A percentile compares a stretch with the other conserved stretches of the same genome.
Evolutionary conservation across 495 filamentous ascomycete species (phyloP).

Genomic region (Penicillium salamii): DNA sequence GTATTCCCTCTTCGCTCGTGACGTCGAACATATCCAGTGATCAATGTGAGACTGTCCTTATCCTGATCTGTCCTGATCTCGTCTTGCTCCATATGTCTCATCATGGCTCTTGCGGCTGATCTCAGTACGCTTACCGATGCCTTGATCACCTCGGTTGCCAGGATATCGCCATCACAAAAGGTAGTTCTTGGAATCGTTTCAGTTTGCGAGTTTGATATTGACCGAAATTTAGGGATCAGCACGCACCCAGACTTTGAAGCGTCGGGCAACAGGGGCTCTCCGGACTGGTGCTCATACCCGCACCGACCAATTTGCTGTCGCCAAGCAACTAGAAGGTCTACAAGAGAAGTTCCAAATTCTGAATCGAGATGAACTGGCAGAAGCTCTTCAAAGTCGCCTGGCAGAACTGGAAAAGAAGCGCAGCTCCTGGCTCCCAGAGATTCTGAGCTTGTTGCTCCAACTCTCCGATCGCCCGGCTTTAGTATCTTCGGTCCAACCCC

Average conservation of each 20-base stretch:
- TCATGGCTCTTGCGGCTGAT: slow-evolving; percentile 48
- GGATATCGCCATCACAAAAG: slow-evolving; percentile 26
- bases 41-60: too few relatives aligned
- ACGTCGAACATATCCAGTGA: slow-evolving; percentile 1
- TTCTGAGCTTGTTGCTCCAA: slow-evolving; percentile 73
- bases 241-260: slow-evolving; percentile 25
- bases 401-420: slow-evolving; percentile 51
- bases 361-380: slow-evolving; percentile 75
- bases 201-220: slow-evolving; percentile 36
- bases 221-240: slow-evolving; percentile 35
- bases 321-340: slow-evolving; percentile 68
- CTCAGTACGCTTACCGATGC: slow-evolving; percentile 35
- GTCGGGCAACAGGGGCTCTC: slow-evolving; percentile 28
- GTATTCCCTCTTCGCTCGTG: slow-evolving; percentile 8
- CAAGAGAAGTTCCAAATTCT: slow-evolving; percentile 85
- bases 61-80: too few relatives aligned
- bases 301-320: slow-evolving; percentile 86
- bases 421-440: slow-evolving; percentile 69
- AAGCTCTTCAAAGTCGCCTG: slow-evolving; percentile 65
- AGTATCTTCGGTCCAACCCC: slow-evolving; percentile 59
- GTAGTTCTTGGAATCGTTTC: slow-evolving; percentile 10
- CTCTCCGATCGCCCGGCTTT: slow-evolving; percentile 78
- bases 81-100: slow-evolving; percentile 1
- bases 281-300: slow-evolving; percentile 60
- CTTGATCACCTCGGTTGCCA: slow-evolving; percentile 32